phyloP scores from a whole-genome alignment of 352 stramenopile species.

The Globisporangium iwayamae region DNA sequence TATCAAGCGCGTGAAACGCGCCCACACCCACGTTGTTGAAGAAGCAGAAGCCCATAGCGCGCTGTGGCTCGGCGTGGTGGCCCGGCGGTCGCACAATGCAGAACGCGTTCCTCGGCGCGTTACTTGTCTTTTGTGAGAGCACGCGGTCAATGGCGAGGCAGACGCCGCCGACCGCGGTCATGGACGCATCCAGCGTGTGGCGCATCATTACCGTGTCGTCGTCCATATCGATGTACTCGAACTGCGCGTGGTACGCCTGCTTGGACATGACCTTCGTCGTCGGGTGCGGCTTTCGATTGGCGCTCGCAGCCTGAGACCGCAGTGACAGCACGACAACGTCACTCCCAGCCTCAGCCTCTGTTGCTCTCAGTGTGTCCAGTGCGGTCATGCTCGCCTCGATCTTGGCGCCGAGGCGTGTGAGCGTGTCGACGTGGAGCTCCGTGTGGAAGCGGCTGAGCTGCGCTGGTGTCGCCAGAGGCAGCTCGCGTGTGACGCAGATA shows the following conservation, averaged over 20 bases:
- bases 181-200: slow-evolving; percentile 26
- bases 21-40: slow-evolving; percentile 87
- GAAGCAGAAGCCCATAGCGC: slow-evolving; percentile 80
- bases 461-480: slow-evolving; percentile 33
- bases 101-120: slow-evolving; percentile 30
- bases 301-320: slow-evolving; percentile 2
- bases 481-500: slow-evolving; percentile 20
- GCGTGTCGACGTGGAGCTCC: slow-evolving; percentile 50
- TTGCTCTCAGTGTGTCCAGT: slow-evolving; percentile 23
- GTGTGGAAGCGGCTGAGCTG: slow-evolving; percentile 62
- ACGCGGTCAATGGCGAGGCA: slow-evolving; percentile 40
- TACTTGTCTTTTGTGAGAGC: slow-evolving; percentile 3
- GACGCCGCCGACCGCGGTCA: slow-evolving; percentile 29
- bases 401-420: slow-evolving; percentile 45
- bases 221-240: slow-evolving; percentile 60
- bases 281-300: slow-evolving; percentile 11
- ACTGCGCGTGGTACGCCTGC: slow-evolving; percentile 53
- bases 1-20: slow-evolving; percentile 40
- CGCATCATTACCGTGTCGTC: slow-evolving; percentile 32
- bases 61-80: slow-evolving; percentile 76
- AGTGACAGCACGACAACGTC: not conserved
- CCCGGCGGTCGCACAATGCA: slow-evolving; percentile 73
- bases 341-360: not conserved
- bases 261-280: slow-evolving; percentile 28
- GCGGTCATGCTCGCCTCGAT: slow-evolving; percentile 59